phyloP scores from a whole-genome alignment of 1,284 basidiomycete species.

The Uromyces viciae-fabae region DNA sequence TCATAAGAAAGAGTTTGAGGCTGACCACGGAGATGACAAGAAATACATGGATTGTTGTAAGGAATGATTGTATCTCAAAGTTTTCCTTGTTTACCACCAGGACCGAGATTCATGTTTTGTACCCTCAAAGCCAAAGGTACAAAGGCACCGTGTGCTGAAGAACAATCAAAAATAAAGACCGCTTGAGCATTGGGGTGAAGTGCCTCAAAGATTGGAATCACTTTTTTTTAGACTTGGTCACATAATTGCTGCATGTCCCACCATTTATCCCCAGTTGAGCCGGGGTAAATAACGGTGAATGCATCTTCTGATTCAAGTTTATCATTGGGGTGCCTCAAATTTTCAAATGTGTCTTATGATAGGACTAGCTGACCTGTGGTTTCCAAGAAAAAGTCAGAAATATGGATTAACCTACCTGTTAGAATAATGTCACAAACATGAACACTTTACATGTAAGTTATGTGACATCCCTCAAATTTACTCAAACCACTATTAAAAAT shows the following conservation, averaged over 20 bases:
- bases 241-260: neutral
- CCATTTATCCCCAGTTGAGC: neutral
- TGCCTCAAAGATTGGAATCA: neutral
- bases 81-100: conserved; percentile 5
- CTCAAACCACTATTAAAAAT: too few species aligned
- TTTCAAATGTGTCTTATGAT: neutral
- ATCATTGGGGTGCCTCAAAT: neutral
- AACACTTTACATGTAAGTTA: too few species aligned
- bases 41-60: neutral
- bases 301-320: neutral
- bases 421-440: too few species aligned
- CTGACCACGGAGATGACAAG: neutral
- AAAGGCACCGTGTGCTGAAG: neutral
- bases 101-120: neutral
- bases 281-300: neutral
- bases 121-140: neutral
- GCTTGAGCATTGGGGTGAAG: neutral
- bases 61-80: neutral
- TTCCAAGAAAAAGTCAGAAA: conserved; percentile 15
- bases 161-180: neutral
- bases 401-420: conserved; percentile 4
- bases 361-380: neutral
- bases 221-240: neutral
- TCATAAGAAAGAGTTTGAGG: neutral
- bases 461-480: too few species aligned